A percentile compares a stretch with the other conserved stretches of the same genome.
These are phyloP conservation scores for Syncephalis plumigaleata DNA, from an alignment of 371 early-diverging fungal species.

Conservation along the genomic window DNA sequence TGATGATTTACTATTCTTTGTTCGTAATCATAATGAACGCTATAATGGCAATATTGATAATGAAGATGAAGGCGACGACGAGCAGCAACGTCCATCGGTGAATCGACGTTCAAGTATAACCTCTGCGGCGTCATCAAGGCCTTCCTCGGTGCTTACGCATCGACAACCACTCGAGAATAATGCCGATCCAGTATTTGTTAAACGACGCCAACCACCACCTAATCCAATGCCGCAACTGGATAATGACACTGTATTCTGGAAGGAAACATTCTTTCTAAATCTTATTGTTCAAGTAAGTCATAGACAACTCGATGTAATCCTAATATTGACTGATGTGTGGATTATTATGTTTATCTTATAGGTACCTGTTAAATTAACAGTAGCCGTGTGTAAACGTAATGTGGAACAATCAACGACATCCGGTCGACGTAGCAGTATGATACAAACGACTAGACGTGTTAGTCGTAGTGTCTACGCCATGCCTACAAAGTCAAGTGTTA, in stretches of 20 bases:
- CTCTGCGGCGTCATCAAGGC: too few relatives aligned
- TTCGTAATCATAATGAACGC: constrained; percentile 12
- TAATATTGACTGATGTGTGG: constrained; percentile 18
- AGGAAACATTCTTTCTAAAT: constrained; percentile 68
- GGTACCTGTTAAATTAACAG: constrained; percentile 63
- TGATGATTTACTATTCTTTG: constrained; percentile 65
- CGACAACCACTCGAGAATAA: constrained; percentile 12
- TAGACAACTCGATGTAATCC: neutral
- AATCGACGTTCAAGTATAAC: too few relatives aligned
- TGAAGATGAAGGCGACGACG: too few relatives aligned
- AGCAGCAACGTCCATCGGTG: too few relatives aligned
- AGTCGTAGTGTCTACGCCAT: constrained; percentile 61
- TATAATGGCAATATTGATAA: too few relatives aligned
- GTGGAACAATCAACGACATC: neutral
- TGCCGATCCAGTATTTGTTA: constrained; percentile 49
- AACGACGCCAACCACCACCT: constrained; percentile 28
- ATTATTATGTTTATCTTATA: constrained; percentile 42
- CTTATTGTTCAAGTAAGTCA: constrained; percentile 50
- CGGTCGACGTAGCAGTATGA: constrained; percentile 14
- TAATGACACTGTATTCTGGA: constrained; percentile 51
- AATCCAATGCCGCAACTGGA: constrained; percentile 28
- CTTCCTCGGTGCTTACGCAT: constrained; percentile 6
- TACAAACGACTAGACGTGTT: constrained; percentile 34
- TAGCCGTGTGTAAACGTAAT: constrained; percentile 39
- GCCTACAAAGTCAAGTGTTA: constrained; percentile 64